Base-by-base conservation (phyloP, 495 filamentous ascomycete genomes). In the Hypoxylon subgilvum region DNA sequence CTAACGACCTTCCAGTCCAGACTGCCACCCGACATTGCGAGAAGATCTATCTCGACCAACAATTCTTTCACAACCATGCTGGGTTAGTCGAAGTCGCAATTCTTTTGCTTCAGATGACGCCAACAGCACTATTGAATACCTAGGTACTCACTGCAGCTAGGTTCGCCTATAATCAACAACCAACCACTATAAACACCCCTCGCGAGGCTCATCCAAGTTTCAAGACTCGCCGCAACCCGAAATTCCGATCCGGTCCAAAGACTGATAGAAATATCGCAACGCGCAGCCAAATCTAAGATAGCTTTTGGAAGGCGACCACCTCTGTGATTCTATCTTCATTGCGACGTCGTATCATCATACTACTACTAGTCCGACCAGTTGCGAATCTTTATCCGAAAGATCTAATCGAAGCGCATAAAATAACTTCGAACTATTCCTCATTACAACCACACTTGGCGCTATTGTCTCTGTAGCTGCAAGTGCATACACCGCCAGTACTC, bases 21-120 rank as follows among this genome's bases (percentile, higher is more conserved):
- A 46, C 31, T 46, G 32, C 32, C 41, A 41, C 51, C 51, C 35
- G 51, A 55, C 16, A 28, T 38, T 27, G 9, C n/a, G 21, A 46
- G 30, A 13, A 25, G 41, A 21, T 17, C 19, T 14, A 56, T 47
- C 17, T 41, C 23, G 23, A 12, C 16, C 25, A 40, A 55, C 17
- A 22, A 16, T 21, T 27, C 3, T 34, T 13, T 34, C n/a, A 12
- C 31, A 34, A 47, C 16, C 40, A 25, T 16, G 17, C 31, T 44
- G 4, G 18, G n/a, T 38, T 6, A 6, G 17, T 28, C 16, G 39
- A 46, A 36, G 41, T 28, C 16, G 30, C 16, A 28, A 7, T 22
- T 39, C 4, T 16, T 14, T 40, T 12, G 41, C 40, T 35, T 27
- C 23, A 2, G 30, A 34, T 39, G 18, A 30, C 5, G 10, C 10